Conservation (phyloP, 2,329 filamentous ascomycete genomes). For the Nothophoma quercina region DNA sequence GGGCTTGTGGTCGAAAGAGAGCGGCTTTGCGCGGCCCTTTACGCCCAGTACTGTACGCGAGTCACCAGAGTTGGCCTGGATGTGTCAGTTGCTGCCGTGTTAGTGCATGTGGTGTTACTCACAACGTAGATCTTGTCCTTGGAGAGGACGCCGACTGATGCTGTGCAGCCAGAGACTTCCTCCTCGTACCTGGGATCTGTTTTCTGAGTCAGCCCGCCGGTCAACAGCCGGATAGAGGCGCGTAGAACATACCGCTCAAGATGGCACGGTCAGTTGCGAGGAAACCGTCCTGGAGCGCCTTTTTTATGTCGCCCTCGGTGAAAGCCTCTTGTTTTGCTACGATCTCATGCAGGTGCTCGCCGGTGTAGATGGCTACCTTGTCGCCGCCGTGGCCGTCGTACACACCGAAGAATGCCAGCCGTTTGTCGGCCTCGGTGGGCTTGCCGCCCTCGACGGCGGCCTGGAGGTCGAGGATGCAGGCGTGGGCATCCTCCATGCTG, state of each 20-base stretch:
- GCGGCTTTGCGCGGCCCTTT: slow-evolving; percentile 94
- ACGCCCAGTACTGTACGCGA: slow-evolving; percentile 94
- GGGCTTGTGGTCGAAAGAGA: slow-evolving; percentile 99
- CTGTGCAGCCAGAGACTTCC: slow-evolving; percentile 97
- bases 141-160: slow-evolving; percentile 87
- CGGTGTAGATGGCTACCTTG: slow-evolving; percentile 92
- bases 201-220: slow-evolving; percentile 37
- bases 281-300: slow-evolving; percentile 96
- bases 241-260: slow-evolving; percentile 75
- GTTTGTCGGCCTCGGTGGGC: slow-evolving; percentile 70
- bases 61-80: slow-evolving; percentile 93
- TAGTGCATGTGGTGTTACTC: slow-evolving; percentile 56
- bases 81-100: slow-evolving; percentile 23
- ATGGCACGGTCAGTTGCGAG: slow-evolving; percentile 95
- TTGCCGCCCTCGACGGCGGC: slow-evolving; percentile 62
- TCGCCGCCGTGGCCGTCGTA: slow-evolving; percentile 98
- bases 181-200: slow-evolving; percentile 96
- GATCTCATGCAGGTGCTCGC: slow-evolving; percentile 92
- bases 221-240: slow-evolving; percentile 6
- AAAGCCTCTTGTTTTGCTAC: slow-evolving; percentile 94
- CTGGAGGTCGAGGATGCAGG: slow-evolving; percentile 85
- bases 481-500: slow-evolving; percentile 98
- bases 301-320: slow-evolving; percentile 88
- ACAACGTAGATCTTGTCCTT: slow-evolving; percentile 95
- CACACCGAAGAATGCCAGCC: slow-evolving; percentile 95